Evolutionary conservation across 495 filamentous ascomycete species (phyloP).

Genomic region (Aspergillus egyptiacus): DNA sequence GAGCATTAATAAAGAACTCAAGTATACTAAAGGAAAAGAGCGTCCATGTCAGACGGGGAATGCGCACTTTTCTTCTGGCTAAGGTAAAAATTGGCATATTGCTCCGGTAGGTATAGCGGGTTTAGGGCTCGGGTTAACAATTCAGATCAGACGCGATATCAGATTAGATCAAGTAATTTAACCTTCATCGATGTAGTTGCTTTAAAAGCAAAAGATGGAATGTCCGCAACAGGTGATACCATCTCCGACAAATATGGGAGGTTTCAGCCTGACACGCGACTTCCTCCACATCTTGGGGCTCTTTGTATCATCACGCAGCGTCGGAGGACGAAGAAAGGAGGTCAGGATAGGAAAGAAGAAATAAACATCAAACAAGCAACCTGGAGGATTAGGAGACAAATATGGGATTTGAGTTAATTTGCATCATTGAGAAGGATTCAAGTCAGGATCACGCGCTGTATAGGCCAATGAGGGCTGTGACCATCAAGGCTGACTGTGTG

Average conservation of each 20-base stretch:
- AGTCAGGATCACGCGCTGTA: constrained; percentile 17
- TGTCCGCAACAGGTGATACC: constrained; percentile 35
- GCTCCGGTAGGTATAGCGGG: not conserved
- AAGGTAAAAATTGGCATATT: not conserved
- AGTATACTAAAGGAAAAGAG: no score
- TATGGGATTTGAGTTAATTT: not conserved
- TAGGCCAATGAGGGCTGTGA: constrained; percentile 17
- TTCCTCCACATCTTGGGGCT: constrained; percentile 28
- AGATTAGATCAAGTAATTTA: constrained; percentile 57
- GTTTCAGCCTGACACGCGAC: constrained; percentile 15
- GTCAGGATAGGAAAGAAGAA: not conserved
- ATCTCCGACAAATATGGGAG: constrained; percentile 11
- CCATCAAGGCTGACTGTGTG: constrained; percentile 9
- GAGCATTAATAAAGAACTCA: no score
- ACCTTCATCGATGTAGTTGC: constrained; percentile 35
- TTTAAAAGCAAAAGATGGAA: constrained; percentile 1
- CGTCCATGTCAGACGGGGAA: not conserved
- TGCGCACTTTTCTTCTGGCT: not conserved
- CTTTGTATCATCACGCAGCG: constrained; percentile 40
- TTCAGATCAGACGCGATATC: constrained; percentile 29
- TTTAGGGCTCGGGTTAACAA: no score
- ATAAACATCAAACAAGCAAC: constrained; percentile 8
- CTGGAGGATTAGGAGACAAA: not conserved
- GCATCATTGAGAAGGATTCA: constrained; percentile 12
- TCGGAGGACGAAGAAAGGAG: constrained; percentile 10